Conservation (phyloP, 2,329 filamentous ascomycete genomes). For the Metarhizium sp. region DNA sequence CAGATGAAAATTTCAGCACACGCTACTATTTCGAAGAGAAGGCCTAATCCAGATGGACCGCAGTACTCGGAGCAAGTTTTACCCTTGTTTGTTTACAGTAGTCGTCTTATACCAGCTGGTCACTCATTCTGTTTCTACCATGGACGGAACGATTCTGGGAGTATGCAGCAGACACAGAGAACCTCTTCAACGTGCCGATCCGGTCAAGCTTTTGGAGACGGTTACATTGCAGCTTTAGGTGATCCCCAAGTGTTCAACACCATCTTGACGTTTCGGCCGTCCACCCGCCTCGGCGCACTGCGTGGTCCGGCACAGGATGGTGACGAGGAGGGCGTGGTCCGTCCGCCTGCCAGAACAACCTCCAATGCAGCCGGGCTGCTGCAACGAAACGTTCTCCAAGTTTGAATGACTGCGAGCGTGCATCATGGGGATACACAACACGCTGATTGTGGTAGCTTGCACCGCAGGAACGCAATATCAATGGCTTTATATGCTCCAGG, state of each 20-base stretch:
- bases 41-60: no score
- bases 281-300: background rate
- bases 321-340: background rate
- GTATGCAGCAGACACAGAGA: background rate
- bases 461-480: background rate
- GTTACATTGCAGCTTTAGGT: background rate
- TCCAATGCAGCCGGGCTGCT: background rate
- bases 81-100: background rate
- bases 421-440: background rate
- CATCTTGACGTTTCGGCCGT: background rate
- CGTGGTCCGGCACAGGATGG: background rate
- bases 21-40: background rate
- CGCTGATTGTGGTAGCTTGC: background rate
- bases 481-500: background rate
- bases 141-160: background rate
- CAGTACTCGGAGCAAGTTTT: background rate
- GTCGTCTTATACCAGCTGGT: background rate
- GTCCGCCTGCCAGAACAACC: background rate
- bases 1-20: background rate
- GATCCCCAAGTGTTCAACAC: background rate
- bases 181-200: background rate
- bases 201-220: conserved; percentile 1
- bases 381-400: background rate
- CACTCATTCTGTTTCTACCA: background rate
- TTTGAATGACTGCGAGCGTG: background rate